Conservation (phyloP, 2,329 filamentous ascomycete genomes). For the Emergomyces africanus region DNA sequence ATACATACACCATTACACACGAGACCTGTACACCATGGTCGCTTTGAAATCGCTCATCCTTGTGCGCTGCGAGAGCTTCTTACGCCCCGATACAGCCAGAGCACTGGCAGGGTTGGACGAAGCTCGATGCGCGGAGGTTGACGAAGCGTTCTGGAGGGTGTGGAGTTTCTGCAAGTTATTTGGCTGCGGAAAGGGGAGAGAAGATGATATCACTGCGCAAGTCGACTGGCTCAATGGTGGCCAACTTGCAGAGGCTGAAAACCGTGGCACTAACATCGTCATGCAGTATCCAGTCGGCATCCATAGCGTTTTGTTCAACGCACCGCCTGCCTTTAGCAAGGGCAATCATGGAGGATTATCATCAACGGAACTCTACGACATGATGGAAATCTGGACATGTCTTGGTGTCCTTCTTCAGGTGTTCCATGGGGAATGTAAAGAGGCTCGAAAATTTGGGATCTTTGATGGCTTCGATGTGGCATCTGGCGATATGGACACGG, state of each 20-base stretch:
- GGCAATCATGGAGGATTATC: constrained; percentile 45
- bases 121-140: constrained; percentile 38
- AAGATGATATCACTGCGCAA: constrained; percentile 47
- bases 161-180: constrained; percentile 56
- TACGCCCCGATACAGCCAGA: constrained; percentile 43
- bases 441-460: constrained; percentile 44
- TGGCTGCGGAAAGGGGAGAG: constrained; percentile 43
- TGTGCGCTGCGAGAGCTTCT: constrained; percentile 42
- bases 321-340: constrained; percentile 44
- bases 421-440: constrained; percentile 40
- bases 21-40: constrained; percentile 41
- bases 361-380: constrained; percentile 47
- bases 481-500: constrained; percentile 25
- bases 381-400: constrained; percentile 53
- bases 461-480: constrained; percentile 43
- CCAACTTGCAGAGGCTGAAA: constrained; percentile 35
- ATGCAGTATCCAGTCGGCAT: constrained; percentile 39
- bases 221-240: constrained; percentile 52
- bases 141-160: constrained; percentile 52
- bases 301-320: constrained; percentile 41
- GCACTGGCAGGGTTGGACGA: constrained; percentile 39
- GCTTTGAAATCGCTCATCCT: constrained; percentile 45
- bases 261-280: constrained; percentile 33
- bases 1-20: constrained; percentile 40
- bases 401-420: constrained; percentile 43